Percentiles rank a stretch among this genome's conserved stretches.
phyloP scores from a whole-genome alignment of 106 monocot genomes.

The Dendrobium officinale region DNA sequence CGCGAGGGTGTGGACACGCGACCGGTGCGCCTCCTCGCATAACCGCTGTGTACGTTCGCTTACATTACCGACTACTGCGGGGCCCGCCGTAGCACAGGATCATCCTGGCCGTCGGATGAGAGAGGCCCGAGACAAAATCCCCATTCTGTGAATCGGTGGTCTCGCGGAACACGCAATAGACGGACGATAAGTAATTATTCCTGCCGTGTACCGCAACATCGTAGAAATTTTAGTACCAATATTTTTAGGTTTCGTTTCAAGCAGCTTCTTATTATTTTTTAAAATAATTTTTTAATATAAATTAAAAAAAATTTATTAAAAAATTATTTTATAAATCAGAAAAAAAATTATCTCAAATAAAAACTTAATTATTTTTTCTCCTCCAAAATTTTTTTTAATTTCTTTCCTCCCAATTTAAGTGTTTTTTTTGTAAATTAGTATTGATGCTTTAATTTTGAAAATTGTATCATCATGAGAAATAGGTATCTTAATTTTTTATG shows the following conservation, averaged over 20 bases:
- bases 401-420: too few species aligned
- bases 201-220: neutral
- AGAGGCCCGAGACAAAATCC: neutral
- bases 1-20: neutral
- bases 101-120: neutral
- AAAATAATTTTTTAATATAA: too few species aligned
- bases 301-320: too few species aligned
- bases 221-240: neutral
- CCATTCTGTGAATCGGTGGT: neutral
- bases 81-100: neutral
- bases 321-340: too few species aligned
- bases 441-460: too few species aligned
- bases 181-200: neutral
- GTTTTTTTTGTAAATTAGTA: too few species aligned
- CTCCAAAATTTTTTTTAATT: too few species aligned
- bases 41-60: neutral
- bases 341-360: too few species aligned
- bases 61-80: neutral
- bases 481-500: too few species aligned
- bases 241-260: neutral
- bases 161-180: conserved; percentile 5
- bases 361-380: too few species aligned
- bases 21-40: conserved; percentile 1
- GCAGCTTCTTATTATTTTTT: too few species aligned
- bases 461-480: too few species aligned